Base-by-base conservation (phyloP, 345 rosid species). In the Eucalyptus pauciflora region DNA sequence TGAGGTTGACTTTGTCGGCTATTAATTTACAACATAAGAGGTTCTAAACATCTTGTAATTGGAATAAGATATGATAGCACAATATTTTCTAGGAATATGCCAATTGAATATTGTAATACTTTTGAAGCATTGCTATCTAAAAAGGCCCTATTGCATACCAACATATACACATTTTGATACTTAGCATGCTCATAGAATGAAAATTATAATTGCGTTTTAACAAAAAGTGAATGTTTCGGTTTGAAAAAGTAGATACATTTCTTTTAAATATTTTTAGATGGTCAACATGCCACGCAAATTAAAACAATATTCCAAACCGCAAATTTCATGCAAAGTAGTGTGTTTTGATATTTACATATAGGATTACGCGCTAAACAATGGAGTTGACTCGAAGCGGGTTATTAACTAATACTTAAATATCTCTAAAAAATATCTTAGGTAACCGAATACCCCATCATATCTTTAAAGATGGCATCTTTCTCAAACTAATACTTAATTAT, bases 271-370 rank as follows among this genome's bases (percentile, higher is more conserved):
- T 62, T 27, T 10, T 62, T 29, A 3, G 15, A 29, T 29, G 33
- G 33, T 29, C 31, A 62, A 29, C 31, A 7, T 62, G 4, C 69
- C 2, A 6, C 1, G 8, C 1, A 62, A 29, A 62, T 27, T 6
- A 62, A 62, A 62, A 62, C 8, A 12, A 29, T 6, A 60, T 60
- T 27, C 1, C 4, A 0, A 60, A 27, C 7, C 0, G 31, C 1
- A 60, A 60, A 60, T 60, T 12, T 60, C 69, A 5, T 13, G 31
- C 4, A 12, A 27, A 60, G 33, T 6, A 60, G 16, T 60, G 4
- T 12, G n/a, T 27, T 62, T 27, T 13, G 69, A 60, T 60, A 60
- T 27, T 31, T 13, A 27, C 31, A 60, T 2, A 0, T 0, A 62
- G 8, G 69, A 6, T 27, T 27, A 62, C 33, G 33, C 4, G 8